These are phyloP conservation scores for Stentor roeselii DNA, from an alignment of 73 alveolate genomes.

Conservation along the genomic window DNA sequence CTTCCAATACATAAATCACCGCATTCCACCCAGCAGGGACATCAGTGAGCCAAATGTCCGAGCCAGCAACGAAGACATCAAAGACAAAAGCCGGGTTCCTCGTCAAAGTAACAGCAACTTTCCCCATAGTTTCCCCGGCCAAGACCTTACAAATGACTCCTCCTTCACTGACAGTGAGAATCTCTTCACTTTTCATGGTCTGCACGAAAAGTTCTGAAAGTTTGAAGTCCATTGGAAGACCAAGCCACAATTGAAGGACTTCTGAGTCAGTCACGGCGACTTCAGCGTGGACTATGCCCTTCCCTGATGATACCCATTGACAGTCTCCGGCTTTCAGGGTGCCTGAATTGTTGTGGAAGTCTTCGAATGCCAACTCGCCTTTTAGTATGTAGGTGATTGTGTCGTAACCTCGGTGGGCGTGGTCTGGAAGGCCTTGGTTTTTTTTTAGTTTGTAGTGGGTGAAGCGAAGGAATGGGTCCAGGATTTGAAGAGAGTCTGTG, in stretches of 20 bases:
- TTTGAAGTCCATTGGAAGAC: slow-evolving; percentile 45
- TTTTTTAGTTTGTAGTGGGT: slow-evolving; percentile 46
- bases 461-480: slow-evolving; percentile 77
- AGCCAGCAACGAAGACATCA: slow-evolving; percentile 46
- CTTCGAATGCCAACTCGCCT: slow-evolving; percentile 69
- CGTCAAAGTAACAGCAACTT: slow-evolving; percentile 57
- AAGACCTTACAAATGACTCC: slow-evolving; percentile 53
- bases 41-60: slow-evolving; percentile 31
- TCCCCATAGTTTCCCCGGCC: slow-evolving; percentile 73
- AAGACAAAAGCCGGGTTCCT: slow-evolving; percentile 66
- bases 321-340: slow-evolving; percentile 48
- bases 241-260: slow-evolving; percentile 67
- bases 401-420: slow-evolving; percentile 82
- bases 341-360: slow-evolving; percentile 67
- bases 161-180: slow-evolving; percentile 42
- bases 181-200: slow-evolving; percentile 38
- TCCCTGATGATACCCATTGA: slow-evolving; percentile 78
- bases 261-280: slow-evolving; percentile 56
- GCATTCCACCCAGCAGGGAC: slow-evolving; percentile 66
- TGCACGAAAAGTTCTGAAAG: slow-evolving; percentile 63
- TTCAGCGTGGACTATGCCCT: slow-evolving; percentile 63
- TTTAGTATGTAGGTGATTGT: slow-evolving; percentile 61
- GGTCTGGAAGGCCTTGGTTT: slow-evolving; percentile 81
- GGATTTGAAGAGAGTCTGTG: slow-evolving; percentile 24
- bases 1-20: slow-evolving; percentile 49